These are phyloP conservation scores for Meyerozyma carpophila DNA, from an alignment of 1,139 yeast species.

Conservation along the genomic window DNA sequence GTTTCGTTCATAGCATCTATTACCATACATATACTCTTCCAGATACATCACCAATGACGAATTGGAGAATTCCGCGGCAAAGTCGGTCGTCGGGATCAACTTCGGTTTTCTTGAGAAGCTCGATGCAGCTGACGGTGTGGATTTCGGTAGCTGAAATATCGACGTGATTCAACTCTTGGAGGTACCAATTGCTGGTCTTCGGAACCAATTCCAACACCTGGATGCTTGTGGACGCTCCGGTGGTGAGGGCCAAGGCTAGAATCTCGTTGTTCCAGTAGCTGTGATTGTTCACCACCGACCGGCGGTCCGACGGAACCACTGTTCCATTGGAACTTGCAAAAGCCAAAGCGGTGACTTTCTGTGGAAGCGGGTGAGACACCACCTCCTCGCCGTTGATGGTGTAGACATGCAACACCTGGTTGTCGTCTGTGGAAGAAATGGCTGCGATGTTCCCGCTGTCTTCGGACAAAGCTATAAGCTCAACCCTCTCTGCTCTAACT, in stretches of 20 bases:
- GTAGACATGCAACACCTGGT: conserved; percentile 27
- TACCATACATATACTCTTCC: conserved; percentile 31
- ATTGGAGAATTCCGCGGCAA: conserved; percentile 25
- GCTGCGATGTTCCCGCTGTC: conserved; percentile 51
- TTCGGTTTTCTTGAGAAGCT: conserved; percentile 26
- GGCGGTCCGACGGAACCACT: conserved; percentile 20
- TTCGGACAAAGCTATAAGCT: conserved; percentile 42
- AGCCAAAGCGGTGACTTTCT: conserved; percentile 15
- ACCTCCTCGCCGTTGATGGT: conserved; percentile 50
- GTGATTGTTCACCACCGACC: conserved; percentile 22
- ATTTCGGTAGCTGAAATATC: conserved; percentile 7
- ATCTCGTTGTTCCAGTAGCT: conserved; percentile 36
- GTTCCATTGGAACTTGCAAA: conserved; percentile 31
- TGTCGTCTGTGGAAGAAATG: conserved; percentile 13
- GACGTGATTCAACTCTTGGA: conserved; percentile 15
- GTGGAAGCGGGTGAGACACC: conserved; percentile 4
- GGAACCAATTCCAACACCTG: conserved; percentile 25
- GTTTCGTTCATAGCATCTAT: not conserved
- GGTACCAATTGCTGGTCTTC: conserved; percentile 17
- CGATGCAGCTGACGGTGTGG: conserved; percentile 5
- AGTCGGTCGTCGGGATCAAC: conserved; percentile 33
- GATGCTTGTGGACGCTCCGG: conserved; percentile 7
- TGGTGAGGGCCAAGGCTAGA: conserved; percentile 21
- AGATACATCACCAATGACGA: conserved; percentile 34
- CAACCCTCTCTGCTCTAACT: conserved; percentile 19